phyloP scores from a whole-genome alignment of 129 eudicot genomes.

The Arctium lappa region DNA sequence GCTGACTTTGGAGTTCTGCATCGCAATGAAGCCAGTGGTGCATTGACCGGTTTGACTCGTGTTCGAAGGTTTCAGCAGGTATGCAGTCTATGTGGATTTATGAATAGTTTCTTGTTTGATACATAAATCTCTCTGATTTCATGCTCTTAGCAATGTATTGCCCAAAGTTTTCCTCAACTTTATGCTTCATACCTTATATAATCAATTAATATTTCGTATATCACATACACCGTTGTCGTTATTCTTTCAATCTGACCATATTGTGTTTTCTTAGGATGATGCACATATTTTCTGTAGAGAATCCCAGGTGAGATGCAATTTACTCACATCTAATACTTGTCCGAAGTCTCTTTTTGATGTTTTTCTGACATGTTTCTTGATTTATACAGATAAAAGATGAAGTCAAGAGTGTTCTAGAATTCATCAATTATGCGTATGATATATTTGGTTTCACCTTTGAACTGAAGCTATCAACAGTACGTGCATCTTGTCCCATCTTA shows the following conservation, averaged over 20 bases:
- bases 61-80: slow-evolving; percentile 98
- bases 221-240: background rate
- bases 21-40: slow-evolving; percentile 98
- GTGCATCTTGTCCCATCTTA: slow-evolving; percentile 6
- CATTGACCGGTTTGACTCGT: slow-evolving; percentile 91
- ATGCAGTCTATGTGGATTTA: background rate
- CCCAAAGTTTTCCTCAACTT: background rate
- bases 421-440: slow-evolving; percentile 60
- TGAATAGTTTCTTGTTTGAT: background rate
- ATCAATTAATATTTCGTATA: background rate
- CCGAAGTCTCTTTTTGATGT: background rate
- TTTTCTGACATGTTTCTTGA: slow-evolving; percentile 1
- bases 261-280: slow-evolving; percentile 62
- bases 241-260: slow-evolving; percentile 13
- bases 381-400: slow-evolving; percentile 80
- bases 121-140: background rate
- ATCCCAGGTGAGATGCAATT: slow-evolving; percentile 60
- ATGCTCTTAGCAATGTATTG: background rate
- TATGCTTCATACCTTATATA: background rate
- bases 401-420: slow-evolving; percentile 75
- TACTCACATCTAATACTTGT: background rate
- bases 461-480: slow-evolving; percentile 90
- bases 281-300: slow-evolving; percentile 99
- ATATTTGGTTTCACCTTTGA: slow-evolving; percentile 91
- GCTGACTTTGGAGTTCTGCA: slow-evolving; percentile 98